Conservation (phyloP, 345 rosid genomes). For the Geranium rotundifolium region DNA sequence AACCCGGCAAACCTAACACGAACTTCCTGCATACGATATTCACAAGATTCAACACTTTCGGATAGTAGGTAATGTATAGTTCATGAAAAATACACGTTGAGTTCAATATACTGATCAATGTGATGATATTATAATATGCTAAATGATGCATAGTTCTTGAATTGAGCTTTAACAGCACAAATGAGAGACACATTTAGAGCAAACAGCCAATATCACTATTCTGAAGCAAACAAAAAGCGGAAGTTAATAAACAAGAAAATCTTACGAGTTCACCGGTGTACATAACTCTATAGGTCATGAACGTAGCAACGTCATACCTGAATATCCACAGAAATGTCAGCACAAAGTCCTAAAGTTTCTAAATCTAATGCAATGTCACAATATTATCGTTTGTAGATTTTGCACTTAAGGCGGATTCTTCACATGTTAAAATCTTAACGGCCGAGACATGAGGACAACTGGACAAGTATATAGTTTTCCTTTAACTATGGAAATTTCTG, state of each 20-base stretch:
- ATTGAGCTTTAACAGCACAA: too few species aligned
- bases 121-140: too few species aligned
- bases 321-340: conserved; percentile 11
- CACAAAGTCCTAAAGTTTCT: background rate
- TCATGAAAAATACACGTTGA: background rate
- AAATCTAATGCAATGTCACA: background rate
- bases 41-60: background rate
- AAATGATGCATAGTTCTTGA: too few species aligned
- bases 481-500: background rate
- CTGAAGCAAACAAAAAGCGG: background rate
- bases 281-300: conserved; percentile 46
- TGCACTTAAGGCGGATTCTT: too few species aligned
- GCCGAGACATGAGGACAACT: background rate
- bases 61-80: background rate
- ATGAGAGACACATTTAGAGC: too few species aligned
- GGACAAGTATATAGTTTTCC: background rate
- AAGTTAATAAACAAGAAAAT: conserved; percentile 3
- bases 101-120: too few species aligned
- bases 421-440: too few species aligned
- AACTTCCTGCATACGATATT: conserved; percentile 74
- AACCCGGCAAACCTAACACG: conserved; percentile 76
- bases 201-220: background rate
- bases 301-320: conserved; percentile 73
- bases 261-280: conserved; percentile 64
- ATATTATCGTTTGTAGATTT: background rate